These are phyloP conservation scores for Trichoderma atroviride DNA, from an alignment of 2,329 filamentous ascomycete genomes.

Conservation along the genomic window DNA sequence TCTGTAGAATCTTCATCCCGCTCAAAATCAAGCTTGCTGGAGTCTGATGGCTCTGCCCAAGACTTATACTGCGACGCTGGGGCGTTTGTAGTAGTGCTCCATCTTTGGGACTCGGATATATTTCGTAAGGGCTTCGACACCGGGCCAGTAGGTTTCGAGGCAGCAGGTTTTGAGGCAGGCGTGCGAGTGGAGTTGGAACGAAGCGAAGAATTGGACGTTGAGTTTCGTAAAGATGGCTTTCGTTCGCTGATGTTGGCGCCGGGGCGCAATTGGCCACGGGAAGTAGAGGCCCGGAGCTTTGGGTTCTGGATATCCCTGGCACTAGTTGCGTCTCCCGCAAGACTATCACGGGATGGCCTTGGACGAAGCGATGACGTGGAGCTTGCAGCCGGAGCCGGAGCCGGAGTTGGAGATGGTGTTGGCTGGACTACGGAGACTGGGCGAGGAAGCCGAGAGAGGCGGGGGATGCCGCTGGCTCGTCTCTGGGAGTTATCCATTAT, in stretches of 20 bases:
- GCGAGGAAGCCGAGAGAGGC: constrained; percentile 44
- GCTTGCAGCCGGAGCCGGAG: constrained; percentile 6
- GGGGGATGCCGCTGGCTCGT: constrained; percentile 43
- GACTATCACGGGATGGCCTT: constrained; percentile 37
- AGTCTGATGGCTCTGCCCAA: constrained; percentile 24
- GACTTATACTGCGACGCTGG: constrained; percentile 25
- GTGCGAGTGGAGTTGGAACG: constrained; percentile 25
- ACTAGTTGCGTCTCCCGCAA: constrained; percentile 28
- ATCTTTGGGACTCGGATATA: constrained; percentile 19
- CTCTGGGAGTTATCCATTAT: constrained; percentile 42
- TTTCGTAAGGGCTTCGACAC: constrained; percentile 28
- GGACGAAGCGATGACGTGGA: constrained; percentile 38
- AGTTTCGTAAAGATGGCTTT: constrained; percentile 28
- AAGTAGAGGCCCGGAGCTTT: constrained; percentile 46
- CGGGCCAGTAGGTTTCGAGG: constrained; percentile 28
- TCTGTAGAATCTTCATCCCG: not conserved
- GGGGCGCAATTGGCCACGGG: constrained; percentile 44
- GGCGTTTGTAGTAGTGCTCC: constrained; percentile 25
- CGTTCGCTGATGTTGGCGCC: constrained; percentile 31
- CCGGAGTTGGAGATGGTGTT: constrained; percentile 23
- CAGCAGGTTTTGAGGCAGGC: constrained; percentile 27
- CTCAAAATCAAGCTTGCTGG: not conserved
- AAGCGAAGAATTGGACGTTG: constrained; percentile 32
- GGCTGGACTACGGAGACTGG: constrained; percentile 41
- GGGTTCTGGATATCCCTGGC: constrained; percentile 43